A percentile compares a stretch with the other conserved stretches of the same genome.
Evolutionary conservation across 371 early-diverging fungal genomes (phyloP).

Genomic region (Mucor sp.): DNA sequence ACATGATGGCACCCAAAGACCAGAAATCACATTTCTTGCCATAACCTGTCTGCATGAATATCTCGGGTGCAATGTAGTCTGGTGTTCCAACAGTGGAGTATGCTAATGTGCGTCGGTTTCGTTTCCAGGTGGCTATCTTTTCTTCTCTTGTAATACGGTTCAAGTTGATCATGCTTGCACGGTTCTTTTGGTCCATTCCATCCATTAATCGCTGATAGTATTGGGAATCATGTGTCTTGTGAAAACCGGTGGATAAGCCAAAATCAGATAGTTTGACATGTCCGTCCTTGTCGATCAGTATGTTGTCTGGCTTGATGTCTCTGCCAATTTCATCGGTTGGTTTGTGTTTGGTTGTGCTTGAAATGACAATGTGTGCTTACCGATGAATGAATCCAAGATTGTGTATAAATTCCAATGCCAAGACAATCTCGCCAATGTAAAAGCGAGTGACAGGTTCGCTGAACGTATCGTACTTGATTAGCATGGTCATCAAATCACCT

Average conservation of each 20-base stretch:
- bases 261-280: constrained; percentile 96
- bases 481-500: constrained; percentile 98
- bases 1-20: constrained; percentile 98
- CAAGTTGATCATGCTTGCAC: constrained; percentile 79
- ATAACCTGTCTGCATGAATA: constrained; percentile 93
- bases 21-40: constrained; percentile 99
- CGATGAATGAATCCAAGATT: constrained; percentile 97
- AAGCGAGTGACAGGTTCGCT: constrained; percentile 95
- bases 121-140: constrained; percentile 95
- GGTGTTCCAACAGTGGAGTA: constrained; percentile 97
- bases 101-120: constrained; percentile 88
- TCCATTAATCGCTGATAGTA: constrained; percentile 84
- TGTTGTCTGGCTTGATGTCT: constrained; percentile 91
- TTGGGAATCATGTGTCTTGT: constrained; percentile 96
- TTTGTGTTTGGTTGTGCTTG: constrained; percentile 6
- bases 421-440: constrained; percentile 97
- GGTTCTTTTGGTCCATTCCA: constrained; percentile 47
- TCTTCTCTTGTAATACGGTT: constrained; percentile 65
- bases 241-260: constrained; percentile 98
- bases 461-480: constrained; percentile 96
- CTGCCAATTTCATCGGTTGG: constrained; percentile 26
- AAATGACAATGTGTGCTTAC: constrained; percentile 37
- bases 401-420: constrained; percentile 97
- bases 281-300: constrained; percentile 81
- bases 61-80: constrained; percentile 98